phyloP scores from a whole-genome alignment of 108 stramenopile genomes.

The Nitzschia putrida region DNA sequence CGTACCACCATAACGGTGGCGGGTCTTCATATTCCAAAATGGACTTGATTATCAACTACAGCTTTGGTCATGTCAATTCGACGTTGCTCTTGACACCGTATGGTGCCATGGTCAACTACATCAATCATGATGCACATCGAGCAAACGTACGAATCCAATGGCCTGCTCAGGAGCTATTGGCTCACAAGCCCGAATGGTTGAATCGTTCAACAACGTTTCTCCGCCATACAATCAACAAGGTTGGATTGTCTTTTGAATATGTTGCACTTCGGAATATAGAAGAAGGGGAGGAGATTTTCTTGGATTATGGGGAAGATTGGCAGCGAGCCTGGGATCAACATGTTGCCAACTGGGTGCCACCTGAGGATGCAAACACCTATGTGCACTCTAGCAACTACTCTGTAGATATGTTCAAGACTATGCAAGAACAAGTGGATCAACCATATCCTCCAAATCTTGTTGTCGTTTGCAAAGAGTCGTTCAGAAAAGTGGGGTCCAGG shows the following conservation, averaged over 20 bases:
- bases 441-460: conserved; percentile 52
- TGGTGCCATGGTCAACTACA: conserved; percentile 75
- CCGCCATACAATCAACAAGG: conserved; percentile 35
- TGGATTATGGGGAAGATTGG: conserved; percentile 62
- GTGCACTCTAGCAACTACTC: conserved; percentile 51
- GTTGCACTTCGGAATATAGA: conserved; percentile 58
- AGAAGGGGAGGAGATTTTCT: conserved; percentile 60
- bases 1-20: conserved; percentile 4
- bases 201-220: conserved; percentile 46
- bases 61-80: conserved; percentile 76
- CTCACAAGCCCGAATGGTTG: conserved; percentile 79
- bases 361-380: conserved; percentile 52
- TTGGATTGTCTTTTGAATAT: conserved; percentile 62
- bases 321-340: conserved; percentile 50
- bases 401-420: conserved; percentile 30
- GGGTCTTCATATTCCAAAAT: conserved; percentile 14
- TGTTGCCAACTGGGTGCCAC: conserved; percentile 33
- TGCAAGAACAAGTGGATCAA: conserved; percentile 28
- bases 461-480: conserved; percentile 43
- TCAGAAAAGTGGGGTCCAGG: background rate
- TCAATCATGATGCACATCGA: conserved; percentile 64
- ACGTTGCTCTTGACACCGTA: conserved; percentile 78
- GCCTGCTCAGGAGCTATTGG: conserved; percentile 58
- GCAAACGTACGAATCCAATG: conserved; percentile 74
- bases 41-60: conserved; percentile 79